Conservation (phyloP, 495 filamentous ascomycete species). For the Aspergillus avenaceus region DNA sequence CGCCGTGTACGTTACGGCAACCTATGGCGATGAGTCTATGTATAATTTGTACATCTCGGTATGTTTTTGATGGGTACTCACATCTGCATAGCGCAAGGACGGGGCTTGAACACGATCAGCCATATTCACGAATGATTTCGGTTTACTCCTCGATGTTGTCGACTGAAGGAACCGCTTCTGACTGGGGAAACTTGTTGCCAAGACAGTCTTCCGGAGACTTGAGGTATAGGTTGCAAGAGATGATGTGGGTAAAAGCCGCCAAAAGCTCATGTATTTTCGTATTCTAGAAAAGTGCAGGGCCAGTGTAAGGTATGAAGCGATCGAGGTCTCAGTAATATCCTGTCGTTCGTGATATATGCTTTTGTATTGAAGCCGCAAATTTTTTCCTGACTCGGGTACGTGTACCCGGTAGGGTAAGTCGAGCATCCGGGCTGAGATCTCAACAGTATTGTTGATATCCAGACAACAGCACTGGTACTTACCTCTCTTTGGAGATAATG, state of each 20-base stretch:
- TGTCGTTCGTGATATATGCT: not conserved
- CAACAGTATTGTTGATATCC: too few species aligned
- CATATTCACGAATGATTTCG: not conserved
- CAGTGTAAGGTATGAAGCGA: not conserved
- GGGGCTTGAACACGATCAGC: not conserved
- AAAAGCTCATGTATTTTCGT: not conserved
- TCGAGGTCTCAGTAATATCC: too few species aligned
- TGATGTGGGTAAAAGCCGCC: not conserved
- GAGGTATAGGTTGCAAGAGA: not conserved
- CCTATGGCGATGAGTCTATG: conserved; percentile 11
- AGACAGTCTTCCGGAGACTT: not conserved
- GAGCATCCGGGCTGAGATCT: too few species aligned
- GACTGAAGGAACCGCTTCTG: not conserved
- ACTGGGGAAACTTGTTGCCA: not conserved
- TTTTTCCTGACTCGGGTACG: conserved; percentile 1
- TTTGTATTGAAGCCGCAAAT: not conserved
- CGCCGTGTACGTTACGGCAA: conserved; percentile 29
- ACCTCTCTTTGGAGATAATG: too few species aligned
- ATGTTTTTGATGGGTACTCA: too few species aligned
- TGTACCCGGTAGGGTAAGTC: not conserved
- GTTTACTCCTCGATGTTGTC: not conserved
- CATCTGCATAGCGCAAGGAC: conserved; percentile 7
- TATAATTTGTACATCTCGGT: too few species aligned
- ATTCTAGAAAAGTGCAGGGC: not conserved
- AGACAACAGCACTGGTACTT: too few species aligned